These are phyloP conservation scores for Rhodocollybia butyracea DNA, from an alignment of 768 basidiomycete species.

Conservation along the genomic window DNA sequence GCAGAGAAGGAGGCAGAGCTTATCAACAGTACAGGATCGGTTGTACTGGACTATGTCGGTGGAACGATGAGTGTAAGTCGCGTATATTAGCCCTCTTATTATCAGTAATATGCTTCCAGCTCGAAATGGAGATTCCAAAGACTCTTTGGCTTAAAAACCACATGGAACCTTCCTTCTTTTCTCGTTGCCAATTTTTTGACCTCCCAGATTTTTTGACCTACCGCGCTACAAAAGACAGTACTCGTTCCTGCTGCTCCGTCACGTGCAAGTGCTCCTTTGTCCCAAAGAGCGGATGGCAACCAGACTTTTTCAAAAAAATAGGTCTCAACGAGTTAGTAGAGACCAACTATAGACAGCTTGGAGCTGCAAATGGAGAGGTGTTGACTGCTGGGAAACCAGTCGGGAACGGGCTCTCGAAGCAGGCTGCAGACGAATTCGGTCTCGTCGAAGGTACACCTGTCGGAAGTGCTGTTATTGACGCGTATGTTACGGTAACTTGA, in stretches of 20 bases:
- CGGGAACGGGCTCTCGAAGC: slow-evolving; percentile 24
- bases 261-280: slow-evolving; percentile 96
- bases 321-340: slow-evolving; percentile 72
- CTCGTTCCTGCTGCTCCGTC: slow-evolving; percentile 87
- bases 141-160: slow-evolving; percentile 93
- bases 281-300: slow-evolving; percentile 84
- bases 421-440: slow-evolving; percentile 83
- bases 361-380: slow-evolving; percentile 59
- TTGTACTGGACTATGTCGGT: slow-evolving; percentile 92
- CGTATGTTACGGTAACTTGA: slow-evolving; percentile 43
- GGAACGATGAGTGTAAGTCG: slow-evolving; percentile 86
- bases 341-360: slow-evolving; percentile 71
- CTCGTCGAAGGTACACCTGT: slow-evolving; percentile 84
- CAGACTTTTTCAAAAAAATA: slow-evolving; percentile 81
- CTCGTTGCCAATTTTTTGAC: slow-evolving; percentile 80
- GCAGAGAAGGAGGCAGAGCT: slow-evolving; percentile 88
- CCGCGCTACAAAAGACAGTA: slow-evolving; percentile 72
- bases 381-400: slow-evolving; percentile 60
- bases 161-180: slow-evolving; percentile 72
- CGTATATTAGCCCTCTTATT: no score
- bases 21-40: slow-evolving; percentile 82
- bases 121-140: slow-evolving; percentile 99
- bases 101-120: slow-evolving; percentile 36
- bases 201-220: slow-evolving; percentile 97
- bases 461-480: slow-evolving; percentile 94